Percentiles rank a stretch among this genome's conserved stretches.
Evolutionary conservation across 140 eudicot species (phyloP).

Genomic region (Cichorium intybus): DNA sequence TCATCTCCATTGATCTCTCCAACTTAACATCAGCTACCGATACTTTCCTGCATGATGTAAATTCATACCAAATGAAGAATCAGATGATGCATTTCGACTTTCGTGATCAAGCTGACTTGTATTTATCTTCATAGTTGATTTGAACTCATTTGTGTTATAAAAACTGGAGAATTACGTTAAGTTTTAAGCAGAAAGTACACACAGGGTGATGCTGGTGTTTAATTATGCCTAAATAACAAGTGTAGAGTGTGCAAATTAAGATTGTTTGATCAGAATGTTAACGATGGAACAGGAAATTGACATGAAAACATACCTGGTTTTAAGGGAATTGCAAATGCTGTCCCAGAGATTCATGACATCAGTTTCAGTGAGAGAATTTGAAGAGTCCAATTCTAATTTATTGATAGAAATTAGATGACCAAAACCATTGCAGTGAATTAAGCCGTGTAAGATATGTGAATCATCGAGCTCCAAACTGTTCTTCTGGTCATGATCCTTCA

Average conservation of each 20-base stretch:
- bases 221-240: neutral
- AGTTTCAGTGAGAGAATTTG: slow-evolving; percentile 27
- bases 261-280: neutral
- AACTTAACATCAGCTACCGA: slow-evolving; percentile 45
- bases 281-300: neutral
- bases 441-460: slow-evolving; percentile 51
- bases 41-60: slow-evolving; percentile 44
- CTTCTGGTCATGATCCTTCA: slow-evolving; percentile 31
- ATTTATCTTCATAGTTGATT: neutral
- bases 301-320: slow-evolving; percentile 42
- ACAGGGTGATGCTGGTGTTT: neutral
- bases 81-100: neutral
- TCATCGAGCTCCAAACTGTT: slow-evolving; percentile 31
- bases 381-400: slow-evolving; percentile 30
- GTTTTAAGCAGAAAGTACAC: neutral
- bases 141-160: neutral
- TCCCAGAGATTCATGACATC: slow-evolving; percentile 72
- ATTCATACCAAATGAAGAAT: neutral
- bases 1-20: slow-evolving; percentile 46
- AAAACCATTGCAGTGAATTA: slow-evolving; percentile 77
- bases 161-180: neutral
- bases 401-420: slow-evolving; percentile 69
- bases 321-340: slow-evolving; percentile 52
- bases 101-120: neutral
- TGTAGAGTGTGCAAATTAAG: neutral